Evolutionary conservation across 1,284 basidiomycete genomes (phyloP).

Genomic region (Afroboletus lepidellus): DNA sequence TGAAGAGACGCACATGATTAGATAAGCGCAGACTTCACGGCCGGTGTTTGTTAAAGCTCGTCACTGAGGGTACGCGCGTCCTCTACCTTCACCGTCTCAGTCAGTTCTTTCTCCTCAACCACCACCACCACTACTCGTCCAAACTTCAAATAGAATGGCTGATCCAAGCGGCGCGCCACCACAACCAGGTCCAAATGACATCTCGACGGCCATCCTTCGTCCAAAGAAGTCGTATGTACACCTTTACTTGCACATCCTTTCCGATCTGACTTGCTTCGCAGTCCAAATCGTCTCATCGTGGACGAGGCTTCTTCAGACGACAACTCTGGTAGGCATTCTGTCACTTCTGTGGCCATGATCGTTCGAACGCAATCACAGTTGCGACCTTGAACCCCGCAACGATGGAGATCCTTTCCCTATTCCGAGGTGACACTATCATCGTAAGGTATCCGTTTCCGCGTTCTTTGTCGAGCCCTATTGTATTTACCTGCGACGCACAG

Average conservation of each 20-base stretch:
- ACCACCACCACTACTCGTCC: constrained; percentile 10
- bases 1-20: background rate
- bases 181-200: constrained; percentile 76
- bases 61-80: constrained; percentile 42
- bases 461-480: background rate
- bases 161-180: constrained; percentile 79
- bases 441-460: constrained; percentile 59
- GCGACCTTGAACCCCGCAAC: constrained; percentile 94
- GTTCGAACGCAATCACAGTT: constrained; percentile 45
- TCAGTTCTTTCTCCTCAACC: constrained; percentile 20
- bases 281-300: constrained; percentile 92
- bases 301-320: constrained; percentile 91
- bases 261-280: constrained; percentile 35
- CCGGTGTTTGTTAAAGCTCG: background rate
- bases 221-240: constrained; percentile 91
- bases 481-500: constrained; percentile 38
- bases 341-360: background rate
- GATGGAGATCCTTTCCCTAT: constrained; percentile 93
- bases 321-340: constrained; percentile 69
- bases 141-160: constrained; percentile 44
- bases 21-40: constrained; percentile 1
- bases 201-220: constrained; percentile 90
- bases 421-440: constrained; percentile 94
- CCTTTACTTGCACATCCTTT: constrained; percentile 3
- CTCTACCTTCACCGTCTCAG: constrained; percentile 14